A percentile compares a stretch with the other conserved stretches of the same genome.
phyloP scores from a whole-genome alignment of 2,329 filamentous ascomycete species.

The Drechslerella stenobrocha region DNA sequence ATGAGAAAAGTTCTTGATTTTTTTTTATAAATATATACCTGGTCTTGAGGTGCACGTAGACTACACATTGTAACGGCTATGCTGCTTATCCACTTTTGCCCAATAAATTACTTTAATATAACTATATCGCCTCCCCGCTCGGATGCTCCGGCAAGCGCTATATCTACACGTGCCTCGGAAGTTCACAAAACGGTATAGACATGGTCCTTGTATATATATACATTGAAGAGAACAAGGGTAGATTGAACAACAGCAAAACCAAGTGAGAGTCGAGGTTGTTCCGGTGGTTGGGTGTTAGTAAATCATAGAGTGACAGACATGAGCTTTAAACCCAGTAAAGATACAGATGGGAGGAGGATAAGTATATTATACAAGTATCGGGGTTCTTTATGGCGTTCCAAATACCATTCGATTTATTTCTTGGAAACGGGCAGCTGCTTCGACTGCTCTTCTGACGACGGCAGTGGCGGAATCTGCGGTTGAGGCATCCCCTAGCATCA shows the following conservation, averaged over 20 bases:
- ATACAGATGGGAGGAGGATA: background rate
- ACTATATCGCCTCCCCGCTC: no score
- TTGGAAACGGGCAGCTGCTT: slow-evolving; percentile 20
- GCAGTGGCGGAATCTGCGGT: slow-evolving; percentile 28
- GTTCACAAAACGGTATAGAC: background rate
- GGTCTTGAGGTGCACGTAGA: no score
- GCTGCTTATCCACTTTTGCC: no score
- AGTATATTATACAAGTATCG: no score
- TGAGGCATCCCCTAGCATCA: slow-evolving; percentile 41
- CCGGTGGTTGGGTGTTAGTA: background rate
- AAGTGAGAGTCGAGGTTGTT: slow-evolving; percentile 7
- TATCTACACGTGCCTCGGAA: background rate
- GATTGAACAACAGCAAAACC: background rate
- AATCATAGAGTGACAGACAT: slow-evolving; percentile 1
- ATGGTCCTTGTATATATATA: background rate
- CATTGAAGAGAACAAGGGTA: background rate
- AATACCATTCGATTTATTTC: slow-evolving; percentile 20
- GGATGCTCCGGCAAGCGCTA: no score
- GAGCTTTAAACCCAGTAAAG: background rate
- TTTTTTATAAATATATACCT: no score
- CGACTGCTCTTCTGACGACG: slow-evolving; percentile 7
- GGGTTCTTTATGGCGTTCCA: no score
- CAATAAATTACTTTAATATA: no score
- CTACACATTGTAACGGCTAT: no score
- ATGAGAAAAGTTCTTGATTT: slow-evolving; percentile 15